Evolutionary conservation across 495 filamentous ascomycete species (phyloP).

Genomic region (Talaromyces wortmannii): DNA sequence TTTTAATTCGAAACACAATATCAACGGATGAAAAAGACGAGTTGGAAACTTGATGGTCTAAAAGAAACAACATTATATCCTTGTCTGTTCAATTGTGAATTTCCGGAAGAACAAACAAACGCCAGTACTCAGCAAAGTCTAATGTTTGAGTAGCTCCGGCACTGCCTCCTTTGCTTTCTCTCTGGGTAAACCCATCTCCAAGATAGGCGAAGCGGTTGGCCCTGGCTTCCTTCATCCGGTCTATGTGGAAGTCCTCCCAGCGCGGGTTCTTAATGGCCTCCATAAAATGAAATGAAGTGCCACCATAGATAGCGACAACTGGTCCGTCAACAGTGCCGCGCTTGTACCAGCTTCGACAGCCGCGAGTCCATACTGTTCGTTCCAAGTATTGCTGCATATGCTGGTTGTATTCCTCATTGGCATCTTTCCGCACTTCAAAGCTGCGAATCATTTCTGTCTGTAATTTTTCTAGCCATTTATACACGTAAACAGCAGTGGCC

Average conservation of each 20-base stretch:
- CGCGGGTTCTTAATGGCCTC: slow-evolving; percentile 39
- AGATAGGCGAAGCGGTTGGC: slow-evolving; percentile 41
- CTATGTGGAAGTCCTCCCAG: slow-evolving; percentile 41
- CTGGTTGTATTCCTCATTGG: slow-evolving; percentile 21
- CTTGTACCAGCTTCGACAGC: slow-evolving; percentile 42
- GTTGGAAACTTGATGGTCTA: not conserved
- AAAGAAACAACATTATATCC: not conserved
- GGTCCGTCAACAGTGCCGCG: slow-evolving; percentile 15
- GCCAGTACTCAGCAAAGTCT: slow-evolving; percentile 13
- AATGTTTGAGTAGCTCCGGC: slow-evolving; percentile 9
- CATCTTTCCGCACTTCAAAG: slow-evolving; percentile 16
- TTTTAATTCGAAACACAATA: not conserved
- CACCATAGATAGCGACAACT: slow-evolving; percentile 24
- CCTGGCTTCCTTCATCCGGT: slow-evolving; percentile 19
- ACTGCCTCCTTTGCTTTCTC: slow-evolving; percentile 9
- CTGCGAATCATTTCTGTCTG: slow-evolving; percentile 22
- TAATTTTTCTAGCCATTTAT: slow-evolving; percentile 25
- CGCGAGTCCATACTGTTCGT: slow-evolving; percentile 28
- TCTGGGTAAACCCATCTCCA: slow-evolving; percentile 29
- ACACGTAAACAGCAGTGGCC: slow-evolving; percentile 31
- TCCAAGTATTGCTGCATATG: slow-evolving; percentile 26
- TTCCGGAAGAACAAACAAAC: slow-evolving; percentile 9
- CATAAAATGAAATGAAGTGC: slow-evolving; percentile 39
- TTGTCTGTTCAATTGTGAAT: slow-evolving; percentile 5
- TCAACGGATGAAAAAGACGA: not conserved